Percentiles rank a stretch among this genome's conserved stretches.
Evolutionary conservation across 441 rosid species (phyloP).

Genomic region (Eutrema salsugineum): DNA sequence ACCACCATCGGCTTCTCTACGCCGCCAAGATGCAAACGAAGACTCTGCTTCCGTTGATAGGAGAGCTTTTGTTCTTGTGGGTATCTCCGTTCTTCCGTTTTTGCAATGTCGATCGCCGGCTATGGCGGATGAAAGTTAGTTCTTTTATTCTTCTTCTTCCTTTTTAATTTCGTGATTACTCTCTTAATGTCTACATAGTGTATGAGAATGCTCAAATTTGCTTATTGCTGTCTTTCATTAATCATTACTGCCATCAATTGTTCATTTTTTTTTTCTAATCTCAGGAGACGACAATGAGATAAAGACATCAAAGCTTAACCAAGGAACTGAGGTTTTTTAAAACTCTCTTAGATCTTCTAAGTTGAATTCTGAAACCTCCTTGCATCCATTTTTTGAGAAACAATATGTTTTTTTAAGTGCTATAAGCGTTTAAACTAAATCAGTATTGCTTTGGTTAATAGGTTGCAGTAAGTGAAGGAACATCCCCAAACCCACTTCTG

Average conservation of each 20-base stretch:
- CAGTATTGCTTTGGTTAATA: constrained; percentile 31
- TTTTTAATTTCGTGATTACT: too few relatives aligned
- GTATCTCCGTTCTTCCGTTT: constrained; percentile 78
- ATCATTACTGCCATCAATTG: constrained; percentile 5
- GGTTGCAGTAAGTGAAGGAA: constrained; percentile 42
- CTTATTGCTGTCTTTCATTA: not conserved
- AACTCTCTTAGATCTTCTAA: not conserved
- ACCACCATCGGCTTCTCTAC: constrained; percentile 38
- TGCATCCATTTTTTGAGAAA: not conserved
- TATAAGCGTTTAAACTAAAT: constrained; percentile 18
- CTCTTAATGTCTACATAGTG: too few relatives aligned
- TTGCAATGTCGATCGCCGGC: constrained; percentile 59
- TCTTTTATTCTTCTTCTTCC: too few relatives aligned
- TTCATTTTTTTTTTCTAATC: constrained; percentile 12
- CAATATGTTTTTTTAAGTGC: not conserved
- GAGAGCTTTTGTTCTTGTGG: constrained; percentile 64
- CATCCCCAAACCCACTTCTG: constrained; percentile 56
- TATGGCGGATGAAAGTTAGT: constrained; percentile 27
- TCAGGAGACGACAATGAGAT: constrained; percentile 48
- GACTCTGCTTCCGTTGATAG: constrained; percentile 39
- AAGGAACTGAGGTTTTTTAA: constrained; percentile 46
- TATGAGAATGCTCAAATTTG: not conserved
- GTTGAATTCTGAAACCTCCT: constrained; percentile 1
- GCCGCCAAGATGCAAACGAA: constrained; percentile 30
- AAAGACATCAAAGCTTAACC: constrained; percentile 35